Evolutionary conservation across 2,329 filamentous ascomycete species (phyloP).

Genomic region (Verticillium dahliae): DNA sequence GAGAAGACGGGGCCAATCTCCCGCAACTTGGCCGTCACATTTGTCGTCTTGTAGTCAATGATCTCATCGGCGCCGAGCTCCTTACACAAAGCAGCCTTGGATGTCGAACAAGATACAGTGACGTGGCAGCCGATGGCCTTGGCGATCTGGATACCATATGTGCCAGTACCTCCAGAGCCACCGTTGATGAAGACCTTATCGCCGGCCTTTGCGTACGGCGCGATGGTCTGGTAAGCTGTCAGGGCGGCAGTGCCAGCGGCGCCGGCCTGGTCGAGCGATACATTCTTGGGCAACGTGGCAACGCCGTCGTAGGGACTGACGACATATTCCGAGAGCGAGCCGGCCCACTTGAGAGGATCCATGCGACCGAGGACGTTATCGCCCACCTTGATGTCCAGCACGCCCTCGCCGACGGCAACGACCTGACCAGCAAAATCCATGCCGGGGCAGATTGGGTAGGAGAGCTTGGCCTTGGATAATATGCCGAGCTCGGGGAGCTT

Average conservation of each 20-base stretch:
- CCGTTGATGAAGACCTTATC: constrained; percentile 60
- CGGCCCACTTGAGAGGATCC: constrained; percentile 21
- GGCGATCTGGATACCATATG: constrained; percentile 57
- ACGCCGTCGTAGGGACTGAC: constrained; percentile 20
- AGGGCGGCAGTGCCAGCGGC: constrained; percentile 35
- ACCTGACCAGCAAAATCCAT: constrained; percentile 43
- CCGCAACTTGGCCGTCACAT: constrained; percentile 41
- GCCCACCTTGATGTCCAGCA: constrained; percentile 25
- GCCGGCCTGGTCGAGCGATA: constrained; percentile 29
- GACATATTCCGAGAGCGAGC: constrained; percentile 24
- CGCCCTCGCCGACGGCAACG: constrained; percentile 21
- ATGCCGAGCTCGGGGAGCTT: constrained; percentile 44
- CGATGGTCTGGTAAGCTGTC: constrained; percentile 41
- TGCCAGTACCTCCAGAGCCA: constrained; percentile 56
- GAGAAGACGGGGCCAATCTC: constrained; percentile 39
- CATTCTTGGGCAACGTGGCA: constrained; percentile 24
- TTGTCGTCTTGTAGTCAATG: constrained; percentile 50
- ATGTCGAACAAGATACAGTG: constrained; percentile 54
- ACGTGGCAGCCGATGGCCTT: constrained; percentile 56
- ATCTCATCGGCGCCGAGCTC: constrained; percentile 58
- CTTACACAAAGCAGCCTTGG: constrained; percentile 51
- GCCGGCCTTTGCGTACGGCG: constrained; percentile 39
- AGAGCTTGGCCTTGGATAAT: constrained; percentile 28
- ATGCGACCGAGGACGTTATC: constrained; percentile 38
- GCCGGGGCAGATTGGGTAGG: constrained; percentile 37